These are phyloP conservation scores for Sclerotinia trifoliorum DNA, from an alignment of 2,329 filamentous ascomycete species.

Conservation along the genomic window DNA sequence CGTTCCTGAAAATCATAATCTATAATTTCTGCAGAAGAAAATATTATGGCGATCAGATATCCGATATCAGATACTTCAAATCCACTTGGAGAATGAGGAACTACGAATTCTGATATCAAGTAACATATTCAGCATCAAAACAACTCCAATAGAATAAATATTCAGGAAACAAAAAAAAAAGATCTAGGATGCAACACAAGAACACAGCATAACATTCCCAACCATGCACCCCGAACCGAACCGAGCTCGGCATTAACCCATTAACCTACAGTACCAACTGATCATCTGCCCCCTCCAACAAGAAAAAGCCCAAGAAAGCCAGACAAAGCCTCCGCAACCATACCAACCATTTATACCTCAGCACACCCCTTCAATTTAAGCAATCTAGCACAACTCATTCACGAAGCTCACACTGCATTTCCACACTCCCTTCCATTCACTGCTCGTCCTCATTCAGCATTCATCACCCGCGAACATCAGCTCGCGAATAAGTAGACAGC, in stretches of 20 bases:
- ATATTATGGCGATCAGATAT: neutral
- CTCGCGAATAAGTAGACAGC: constrained; percentile 7
- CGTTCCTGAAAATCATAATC: neutral
- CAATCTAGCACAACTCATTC: neutral
- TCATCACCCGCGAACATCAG: constrained; percentile 20
- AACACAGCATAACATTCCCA: neutral
- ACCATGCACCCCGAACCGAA: constrained; percentile 4
- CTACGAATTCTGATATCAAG: neutral
- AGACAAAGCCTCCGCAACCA: neutral
- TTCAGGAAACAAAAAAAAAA: neutral
- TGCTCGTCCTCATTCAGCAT: constrained; percentile 9
- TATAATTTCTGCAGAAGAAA: neutral
- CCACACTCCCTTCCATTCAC: neutral
- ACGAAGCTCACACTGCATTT: constrained; percentile 1
- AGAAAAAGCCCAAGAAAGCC: neutral
- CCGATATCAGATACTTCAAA: neutral
- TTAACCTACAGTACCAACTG: neutral
- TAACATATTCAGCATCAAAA: neutral
- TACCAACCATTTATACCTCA: neutral
- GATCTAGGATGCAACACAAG: neutral
- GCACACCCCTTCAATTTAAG: neutral
- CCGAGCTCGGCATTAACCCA: neutral
- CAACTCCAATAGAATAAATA: neutral
- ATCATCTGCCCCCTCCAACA: constrained; percentile 5
- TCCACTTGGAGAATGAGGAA: neutral